Conservation (phyloP, 2,329 filamentous ascomycete species). For the Trichoderma asperellum region DNA sequence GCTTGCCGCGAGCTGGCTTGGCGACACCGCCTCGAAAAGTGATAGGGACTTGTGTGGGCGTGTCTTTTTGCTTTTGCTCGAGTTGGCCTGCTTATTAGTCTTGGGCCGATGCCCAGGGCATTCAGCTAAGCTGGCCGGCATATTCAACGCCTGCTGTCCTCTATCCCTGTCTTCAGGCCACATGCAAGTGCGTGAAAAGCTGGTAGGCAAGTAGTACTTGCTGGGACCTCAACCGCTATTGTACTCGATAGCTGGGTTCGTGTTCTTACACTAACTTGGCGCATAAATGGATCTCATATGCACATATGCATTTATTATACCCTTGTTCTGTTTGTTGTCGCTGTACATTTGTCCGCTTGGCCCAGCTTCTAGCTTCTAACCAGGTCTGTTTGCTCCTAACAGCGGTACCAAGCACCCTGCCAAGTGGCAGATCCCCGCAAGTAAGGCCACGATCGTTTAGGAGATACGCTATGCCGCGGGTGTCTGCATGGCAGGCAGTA, state of each 20-base stretch:
- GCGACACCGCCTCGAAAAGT: constrained; percentile 11
- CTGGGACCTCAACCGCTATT: neutral
- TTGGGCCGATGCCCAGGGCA: neutral
- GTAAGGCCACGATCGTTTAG: constrained; percentile 15
- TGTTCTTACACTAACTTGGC: neutral
- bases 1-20: constrained; percentile 7
- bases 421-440: constrained; percentile 17
- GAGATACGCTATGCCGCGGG: constrained; percentile 8
- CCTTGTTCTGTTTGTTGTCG: constrained; percentile 16
- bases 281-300: neutral
- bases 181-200: constrained; percentile 3
- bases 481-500: neutral
- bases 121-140: neutral
- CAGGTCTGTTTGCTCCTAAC: neutral
- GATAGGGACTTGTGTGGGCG: neutral
- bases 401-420: neutral
- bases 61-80: constrained; percentile 3
- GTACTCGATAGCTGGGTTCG: constrained; percentile 11
- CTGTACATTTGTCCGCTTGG: neutral
- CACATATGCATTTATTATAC: neutral
- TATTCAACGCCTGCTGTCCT: neutral
- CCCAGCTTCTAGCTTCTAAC: neutral
- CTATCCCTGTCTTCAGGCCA: neutral
- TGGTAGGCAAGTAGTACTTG: neutral
- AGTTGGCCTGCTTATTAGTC: neutral